A percentile compares a stretch with the other conserved stretches of the same genome.
Evolutionary conservation across 345 rosid species (phyloP).

Genomic region (Isatis tinctoria): DNA sequence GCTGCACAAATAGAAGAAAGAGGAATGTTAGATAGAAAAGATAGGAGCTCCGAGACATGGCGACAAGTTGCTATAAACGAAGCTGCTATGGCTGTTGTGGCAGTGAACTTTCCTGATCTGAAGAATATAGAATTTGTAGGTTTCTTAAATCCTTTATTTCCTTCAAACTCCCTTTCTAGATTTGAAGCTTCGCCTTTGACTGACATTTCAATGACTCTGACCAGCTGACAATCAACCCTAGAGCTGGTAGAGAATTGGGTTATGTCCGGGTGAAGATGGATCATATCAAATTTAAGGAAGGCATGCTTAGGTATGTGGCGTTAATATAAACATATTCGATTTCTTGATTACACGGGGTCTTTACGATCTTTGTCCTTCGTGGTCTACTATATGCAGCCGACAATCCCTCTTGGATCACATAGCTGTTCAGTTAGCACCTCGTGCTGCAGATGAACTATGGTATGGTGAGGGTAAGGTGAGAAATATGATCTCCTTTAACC

Average conservation of each 20-base stretch:
- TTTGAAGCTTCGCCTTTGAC: neutral
- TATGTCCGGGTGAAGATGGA: constrained; percentile 89
- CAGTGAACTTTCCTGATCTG: constrained; percentile 90
- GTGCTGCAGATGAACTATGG: constrained; percentile 97
- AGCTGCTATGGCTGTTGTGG: constrained; percentile 93
- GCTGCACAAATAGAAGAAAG: constrained; percentile 97
- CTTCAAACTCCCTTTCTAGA: neutral
- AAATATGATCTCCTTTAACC: neutral
- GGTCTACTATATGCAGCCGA: constrained; percentile 50
- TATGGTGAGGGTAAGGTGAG: constrained; percentile 80
- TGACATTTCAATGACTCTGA: constrained; percentile 19
- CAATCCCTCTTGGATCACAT: constrained; percentile 89
- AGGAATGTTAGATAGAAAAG: constrained; percentile 86
- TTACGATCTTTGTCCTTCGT: neutral
- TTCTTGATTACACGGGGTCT: neutral
- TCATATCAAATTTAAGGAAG: constrained; percentile 71
- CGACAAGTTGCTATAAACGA: constrained; percentile 87
- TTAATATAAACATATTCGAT: neutral
- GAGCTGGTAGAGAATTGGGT: constrained; percentile 93
- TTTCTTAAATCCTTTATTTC: constrained; percentile 6
- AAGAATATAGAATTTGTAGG: constrained; percentile 83
- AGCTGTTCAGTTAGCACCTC: constrained; percentile 93
- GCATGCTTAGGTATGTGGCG: constrained; percentile 61
- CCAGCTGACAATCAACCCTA: constrained; percentile 84
- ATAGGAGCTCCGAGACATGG: constrained; percentile 76